A percentile compares a stretch with the other conserved stretches of the same genome.
These are phyloP conservation scores for Rhododendron ovatum DNA, from an alignment of 148 eudicot species.

Conservation along the genomic window DNA sequence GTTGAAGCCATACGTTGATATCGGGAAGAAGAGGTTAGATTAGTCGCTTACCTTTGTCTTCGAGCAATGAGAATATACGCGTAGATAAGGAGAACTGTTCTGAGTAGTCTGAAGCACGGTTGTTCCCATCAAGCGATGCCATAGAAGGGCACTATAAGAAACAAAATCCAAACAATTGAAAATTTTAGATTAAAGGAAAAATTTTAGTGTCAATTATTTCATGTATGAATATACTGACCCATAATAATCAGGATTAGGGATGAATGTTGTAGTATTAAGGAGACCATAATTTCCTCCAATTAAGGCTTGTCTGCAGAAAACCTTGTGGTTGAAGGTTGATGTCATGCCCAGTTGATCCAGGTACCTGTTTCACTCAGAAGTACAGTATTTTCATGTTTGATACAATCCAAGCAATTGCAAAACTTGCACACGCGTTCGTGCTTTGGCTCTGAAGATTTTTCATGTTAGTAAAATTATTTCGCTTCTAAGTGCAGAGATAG, in stretches of 20 bases:
- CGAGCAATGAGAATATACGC: constrained; percentile 45
- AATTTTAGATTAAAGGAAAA: neutral
- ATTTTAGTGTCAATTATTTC: neutral
- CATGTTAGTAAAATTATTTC: neutral
- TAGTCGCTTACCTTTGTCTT: constrained; percentile 27
- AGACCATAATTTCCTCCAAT: constrained; percentile 63
- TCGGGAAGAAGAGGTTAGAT: neutral
- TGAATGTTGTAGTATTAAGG: constrained; percentile 44
- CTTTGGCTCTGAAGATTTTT: neutral
- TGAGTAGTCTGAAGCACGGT: constrained; percentile 29
- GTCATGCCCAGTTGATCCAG: constrained; percentile 69
- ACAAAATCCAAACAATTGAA: neutral
- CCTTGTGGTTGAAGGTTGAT: constrained; percentile 43
- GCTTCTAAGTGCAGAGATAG: neutral
- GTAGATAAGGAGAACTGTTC: constrained; percentile 27
- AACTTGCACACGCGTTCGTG: neutral
- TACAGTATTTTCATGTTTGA: neutral
- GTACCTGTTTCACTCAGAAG: constrained; percentile 27
- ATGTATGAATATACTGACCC: constrained; percentile 23
- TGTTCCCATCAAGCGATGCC: constrained; percentile 54
- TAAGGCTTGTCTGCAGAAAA: constrained; percentile 56
- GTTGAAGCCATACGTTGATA: neutral
- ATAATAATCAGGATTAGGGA: constrained; percentile 64
- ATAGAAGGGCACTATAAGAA: constrained; percentile 39
- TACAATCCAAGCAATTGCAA: neutral